phyloP scores from a whole-genome alignment of 805 yeast species.

The Pichia pseudocactophila region DNA sequence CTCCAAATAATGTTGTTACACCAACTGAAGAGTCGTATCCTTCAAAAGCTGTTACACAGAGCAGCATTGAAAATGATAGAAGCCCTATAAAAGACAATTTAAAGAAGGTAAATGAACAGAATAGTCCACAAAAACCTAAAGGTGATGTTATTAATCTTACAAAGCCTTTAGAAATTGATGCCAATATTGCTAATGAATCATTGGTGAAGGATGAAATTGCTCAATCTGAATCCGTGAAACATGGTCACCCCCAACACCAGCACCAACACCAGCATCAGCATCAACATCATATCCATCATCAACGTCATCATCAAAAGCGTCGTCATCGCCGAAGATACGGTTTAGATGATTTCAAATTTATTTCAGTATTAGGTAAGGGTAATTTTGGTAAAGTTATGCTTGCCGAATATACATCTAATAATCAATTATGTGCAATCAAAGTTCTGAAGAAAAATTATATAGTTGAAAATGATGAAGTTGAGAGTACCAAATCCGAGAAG shows the following conservation, averaged over 20 bases:
- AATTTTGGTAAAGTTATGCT: constrained; percentile 97
- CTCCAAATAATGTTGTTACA: background rate
- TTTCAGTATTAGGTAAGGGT: constrained; percentile 96
- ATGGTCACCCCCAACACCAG: constrained; percentile 6
- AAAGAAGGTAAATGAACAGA: background rate
- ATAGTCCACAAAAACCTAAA: constrained; percentile 3
- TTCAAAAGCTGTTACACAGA: constrained; percentile 18
- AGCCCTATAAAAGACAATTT: constrained; percentile 1
- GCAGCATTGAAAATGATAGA: constrained; percentile 2
- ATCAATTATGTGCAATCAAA: constrained; percentile 85
- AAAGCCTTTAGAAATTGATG: background rate
- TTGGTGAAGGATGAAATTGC: background rate
- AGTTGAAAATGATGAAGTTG: constrained; percentile 92
- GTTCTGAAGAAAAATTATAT: constrained; percentile 94
- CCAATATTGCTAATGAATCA: constrained; percentile 1
- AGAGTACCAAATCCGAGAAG: constrained; percentile 89
- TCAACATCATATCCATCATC: constrained; percentile 17
- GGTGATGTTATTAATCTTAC: background rate
- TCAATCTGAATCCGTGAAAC: background rate
- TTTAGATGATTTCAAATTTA: constrained; percentile 85
- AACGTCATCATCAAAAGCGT: constrained; percentile 26
- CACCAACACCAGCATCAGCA: constrained; percentile 8
- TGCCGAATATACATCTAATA: constrained; percentile 83
- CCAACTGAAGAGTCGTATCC: constrained; percentile 14
- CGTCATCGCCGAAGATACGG: constrained; percentile 69